Conservation (phyloP, 148 eudicot species). For the Dianthus caryophyllus region DNA sequence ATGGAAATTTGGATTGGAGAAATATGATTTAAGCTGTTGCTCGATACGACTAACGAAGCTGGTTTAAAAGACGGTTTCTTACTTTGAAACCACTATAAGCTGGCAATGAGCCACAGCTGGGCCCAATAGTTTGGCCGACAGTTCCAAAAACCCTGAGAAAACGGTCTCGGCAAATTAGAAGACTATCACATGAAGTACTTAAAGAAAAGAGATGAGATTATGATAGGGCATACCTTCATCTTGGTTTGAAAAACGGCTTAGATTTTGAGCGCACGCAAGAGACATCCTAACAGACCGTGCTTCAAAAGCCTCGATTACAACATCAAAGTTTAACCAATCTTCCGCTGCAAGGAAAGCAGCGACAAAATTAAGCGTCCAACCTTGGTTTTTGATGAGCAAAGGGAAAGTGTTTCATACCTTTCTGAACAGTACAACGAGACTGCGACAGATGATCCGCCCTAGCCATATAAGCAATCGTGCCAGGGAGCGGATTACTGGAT, state of each 20-base stretch:
- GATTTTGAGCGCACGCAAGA: constrained; percentile 58
- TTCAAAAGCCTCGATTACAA: constrained; percentile 76
- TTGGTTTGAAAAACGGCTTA: constrained; percentile 59
- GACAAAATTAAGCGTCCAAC: background rate
- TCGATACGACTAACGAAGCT: background rate
- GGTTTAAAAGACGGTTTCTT: constrained; percentile 18
- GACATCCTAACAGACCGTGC: constrained; percentile 88
- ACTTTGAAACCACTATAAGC: constrained; percentile 89
- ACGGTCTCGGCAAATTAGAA: background rate
- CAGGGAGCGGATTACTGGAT: constrained; percentile 57
- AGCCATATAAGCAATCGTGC: constrained; percentile 77
- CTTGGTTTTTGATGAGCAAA: too few relatives aligned
- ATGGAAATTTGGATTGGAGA: background rate
- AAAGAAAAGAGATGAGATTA: background rate
- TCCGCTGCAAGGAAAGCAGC: constrained; percentile 56
- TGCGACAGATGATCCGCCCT: constrained; percentile 68
- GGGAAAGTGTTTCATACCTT: constrained; percentile 42
- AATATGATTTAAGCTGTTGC: background rate
- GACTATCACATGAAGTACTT: too few relatives aligned
- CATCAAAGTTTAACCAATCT: constrained; percentile 76
- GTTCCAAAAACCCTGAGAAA: constrained; percentile 78
- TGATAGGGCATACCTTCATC: constrained; percentile 61
- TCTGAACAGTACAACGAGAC: constrained; percentile 51
- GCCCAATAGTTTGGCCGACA: constrained; percentile 70
- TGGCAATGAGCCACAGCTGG: constrained; percentile 91